Percentiles rank a stretch among this genome's conserved stretches.
Conservation (phyloP, 495 filamentous ascomycete species). For the Trichocladium uniseriatum region DNA sequence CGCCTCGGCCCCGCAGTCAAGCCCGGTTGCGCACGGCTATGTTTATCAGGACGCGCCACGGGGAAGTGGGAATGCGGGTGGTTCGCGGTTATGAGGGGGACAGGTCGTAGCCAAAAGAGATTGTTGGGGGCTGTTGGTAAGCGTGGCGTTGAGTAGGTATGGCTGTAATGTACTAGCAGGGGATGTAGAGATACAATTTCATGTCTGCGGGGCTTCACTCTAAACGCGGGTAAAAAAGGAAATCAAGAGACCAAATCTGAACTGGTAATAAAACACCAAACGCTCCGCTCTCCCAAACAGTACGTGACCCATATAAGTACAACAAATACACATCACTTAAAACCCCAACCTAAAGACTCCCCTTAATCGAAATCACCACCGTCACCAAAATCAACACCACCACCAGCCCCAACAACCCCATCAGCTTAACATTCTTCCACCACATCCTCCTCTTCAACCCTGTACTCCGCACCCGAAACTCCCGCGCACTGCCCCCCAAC, state of each 20-base stretch:
- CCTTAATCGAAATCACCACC: slow-evolving; percentile 37
- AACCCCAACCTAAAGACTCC: slow-evolving; percentile 12
- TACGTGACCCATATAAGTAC: neutral
- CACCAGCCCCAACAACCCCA: slow-evolving; percentile 76
- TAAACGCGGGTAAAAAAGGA: too few species aligned
- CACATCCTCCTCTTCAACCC: slow-evolving; percentile 90
- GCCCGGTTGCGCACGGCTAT: slow-evolving; percentile 47
- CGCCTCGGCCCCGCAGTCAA: slow-evolving; percentile 19
- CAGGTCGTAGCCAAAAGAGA: neutral
- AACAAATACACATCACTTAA: neutral
- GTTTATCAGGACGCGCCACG: slow-evolving; percentile 34
- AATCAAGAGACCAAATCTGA: neutral
- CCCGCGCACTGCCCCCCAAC: slow-evolving; percentile 72
- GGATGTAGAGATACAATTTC: too few species aligned
- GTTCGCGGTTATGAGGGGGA: slow-evolving; percentile 34
- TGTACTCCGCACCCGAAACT: slow-evolving; percentile 78
- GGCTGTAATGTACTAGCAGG: too few species aligned
- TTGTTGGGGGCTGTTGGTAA: neutral
- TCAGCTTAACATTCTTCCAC: slow-evolving; percentile 98
- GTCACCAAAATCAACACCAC: slow-evolving; percentile 64
- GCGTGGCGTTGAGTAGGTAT: too few species aligned
- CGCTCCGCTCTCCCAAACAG: neutral
- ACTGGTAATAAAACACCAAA: neutral
- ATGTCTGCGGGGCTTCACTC: too few species aligned
- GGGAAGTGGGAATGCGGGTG: slow-evolving; percentile 14